phyloP scores from a whole-genome alignment of 345 rosid species.

The Salix udensis region DNA sequence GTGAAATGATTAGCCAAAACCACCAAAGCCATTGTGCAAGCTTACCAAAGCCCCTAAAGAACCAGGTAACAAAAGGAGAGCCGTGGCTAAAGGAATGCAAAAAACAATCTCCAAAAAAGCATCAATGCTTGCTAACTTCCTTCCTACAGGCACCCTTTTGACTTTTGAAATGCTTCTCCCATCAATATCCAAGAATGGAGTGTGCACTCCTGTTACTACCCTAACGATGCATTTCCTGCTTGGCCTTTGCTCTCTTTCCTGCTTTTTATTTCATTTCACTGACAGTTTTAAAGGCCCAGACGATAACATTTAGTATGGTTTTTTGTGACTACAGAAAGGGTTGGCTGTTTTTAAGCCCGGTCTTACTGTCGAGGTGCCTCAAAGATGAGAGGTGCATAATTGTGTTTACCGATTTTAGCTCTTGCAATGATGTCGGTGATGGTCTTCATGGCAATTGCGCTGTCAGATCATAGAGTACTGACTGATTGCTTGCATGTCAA shows the following conservation, averaged over 20 bases:
- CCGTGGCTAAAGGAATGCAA: conserved; percentile 66
- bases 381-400: conserved; percentile 53
- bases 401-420: conserved; percentile 25
- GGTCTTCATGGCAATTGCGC: conserved; percentile 72
- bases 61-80: conserved; percentile 45
- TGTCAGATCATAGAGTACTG: conserved; percentile 63
- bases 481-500: conserved; percentile 56
- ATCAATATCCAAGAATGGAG: conserved; percentile 50
- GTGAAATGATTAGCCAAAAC: neutral
- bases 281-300: conserved; percentile 43
- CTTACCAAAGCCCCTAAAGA: conserved; percentile 13
- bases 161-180: conserved; percentile 83
- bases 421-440: conserved; percentile 70
- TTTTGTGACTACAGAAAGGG: conserved; percentile 56
- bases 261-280: conserved; percentile 78
- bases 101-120: conserved; percentile 60
- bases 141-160: conserved; percentile 73
- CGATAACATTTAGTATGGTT: conserved; percentile 66
- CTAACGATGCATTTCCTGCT: conserved; percentile 54
- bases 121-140: conserved; percentile 63
- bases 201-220: conserved; percentile 52
- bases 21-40: neutral
- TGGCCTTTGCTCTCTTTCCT: conserved; percentile 54
- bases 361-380: conserved; percentile 35
- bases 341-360: conserved; percentile 68